Conservation (phyloP, 306 rosid species). For the Begonia peltatifolia region DNA sequence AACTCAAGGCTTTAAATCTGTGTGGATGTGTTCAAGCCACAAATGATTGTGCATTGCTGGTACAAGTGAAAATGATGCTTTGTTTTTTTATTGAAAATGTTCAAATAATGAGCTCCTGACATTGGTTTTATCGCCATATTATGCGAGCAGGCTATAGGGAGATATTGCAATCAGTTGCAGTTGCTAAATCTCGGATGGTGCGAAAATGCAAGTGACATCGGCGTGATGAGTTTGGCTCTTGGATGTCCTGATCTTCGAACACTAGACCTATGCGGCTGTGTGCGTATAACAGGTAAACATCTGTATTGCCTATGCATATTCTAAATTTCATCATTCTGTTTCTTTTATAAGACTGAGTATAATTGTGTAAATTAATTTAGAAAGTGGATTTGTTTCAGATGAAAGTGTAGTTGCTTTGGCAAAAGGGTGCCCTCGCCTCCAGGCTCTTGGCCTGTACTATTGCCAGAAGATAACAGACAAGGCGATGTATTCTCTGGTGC, state of each 20-base stretch:
- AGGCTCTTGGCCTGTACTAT: conserved; percentile 79
- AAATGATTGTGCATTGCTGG: conserved; percentile 79
- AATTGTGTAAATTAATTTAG: too few relatives aligned
- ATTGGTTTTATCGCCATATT: background rate
- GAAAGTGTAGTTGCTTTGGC: conserved; percentile 93
- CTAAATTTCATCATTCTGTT: too few relatives aligned
- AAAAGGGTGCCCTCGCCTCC: conserved; percentile 50
- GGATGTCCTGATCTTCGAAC: conserved; percentile 89
- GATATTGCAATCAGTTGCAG: conserved; percentile 63
- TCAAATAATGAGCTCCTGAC: background rate
- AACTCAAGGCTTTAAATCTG: conserved; percentile 58
- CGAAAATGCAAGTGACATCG: conserved; percentile 59
- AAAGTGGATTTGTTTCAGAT: conserved; percentile 27
- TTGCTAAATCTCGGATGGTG: conserved; percentile 92
- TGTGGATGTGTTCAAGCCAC: conserved; percentile 79
- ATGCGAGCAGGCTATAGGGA: conserved; percentile 61
- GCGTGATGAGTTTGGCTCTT: conserved; percentile 72
- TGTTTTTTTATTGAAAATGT: too few relatives aligned
- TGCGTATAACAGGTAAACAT: conserved; percentile 62
- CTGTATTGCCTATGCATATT: too few relatives aligned
- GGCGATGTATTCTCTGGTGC: conserved; percentile 90
- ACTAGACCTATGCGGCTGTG: conserved; percentile 77
- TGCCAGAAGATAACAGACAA: conserved; percentile 89
- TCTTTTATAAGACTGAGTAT: too few relatives aligned
- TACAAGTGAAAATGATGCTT: conserved; percentile 2